Percentiles rank a stretch among this genome's conserved stretches.
Evolutionary conservation across 2,329 filamentous ascomycete species (phyloP).

Genomic region (Fusarium sp.): DNA sequence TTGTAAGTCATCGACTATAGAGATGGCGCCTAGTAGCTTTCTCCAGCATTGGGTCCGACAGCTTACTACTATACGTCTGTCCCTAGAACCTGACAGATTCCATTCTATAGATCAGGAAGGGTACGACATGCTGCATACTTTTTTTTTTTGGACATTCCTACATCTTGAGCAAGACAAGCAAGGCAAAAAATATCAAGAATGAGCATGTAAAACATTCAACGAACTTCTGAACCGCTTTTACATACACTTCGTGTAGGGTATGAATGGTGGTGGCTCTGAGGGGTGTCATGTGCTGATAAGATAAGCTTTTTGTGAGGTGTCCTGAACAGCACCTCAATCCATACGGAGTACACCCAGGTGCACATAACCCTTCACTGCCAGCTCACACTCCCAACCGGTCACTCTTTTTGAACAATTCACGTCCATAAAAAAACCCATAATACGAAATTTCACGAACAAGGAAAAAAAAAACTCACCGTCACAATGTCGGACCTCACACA

Average conservation of each 20-base stretch:
- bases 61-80: background rate
- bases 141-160: too few relatives aligned
- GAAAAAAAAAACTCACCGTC: constrained; percentile 1
- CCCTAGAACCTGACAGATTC: background rate
- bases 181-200: rapidly evolving
- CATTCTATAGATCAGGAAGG: background rate
- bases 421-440: background rate
- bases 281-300: constrained; percentile 50
- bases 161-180: rapidly evolving
- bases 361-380: background rate
- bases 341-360: background rate
- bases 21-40: background rate
- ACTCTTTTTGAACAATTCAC: constrained; percentile 19
- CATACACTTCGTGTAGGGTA: constrained; percentile 25
- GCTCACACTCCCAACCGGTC: constrained; percentile 22
- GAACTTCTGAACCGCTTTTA: background rate
- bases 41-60: background rate
- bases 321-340: constrained; percentile 35
- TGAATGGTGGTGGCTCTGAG: background rate
- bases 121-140: background rate
- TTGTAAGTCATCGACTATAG: too few relatives aligned
- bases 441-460: background rate
- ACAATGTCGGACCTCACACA: constrained; percentile 69
- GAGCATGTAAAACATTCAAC: background rate
- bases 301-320: constrained; percentile 48